A percentile compares a stretch with the other conserved stretches of the same genome.
phyloP scores from a whole-genome alignment of 192 early-diverging fungal species.

The Phycomyces nitens region DNA sequence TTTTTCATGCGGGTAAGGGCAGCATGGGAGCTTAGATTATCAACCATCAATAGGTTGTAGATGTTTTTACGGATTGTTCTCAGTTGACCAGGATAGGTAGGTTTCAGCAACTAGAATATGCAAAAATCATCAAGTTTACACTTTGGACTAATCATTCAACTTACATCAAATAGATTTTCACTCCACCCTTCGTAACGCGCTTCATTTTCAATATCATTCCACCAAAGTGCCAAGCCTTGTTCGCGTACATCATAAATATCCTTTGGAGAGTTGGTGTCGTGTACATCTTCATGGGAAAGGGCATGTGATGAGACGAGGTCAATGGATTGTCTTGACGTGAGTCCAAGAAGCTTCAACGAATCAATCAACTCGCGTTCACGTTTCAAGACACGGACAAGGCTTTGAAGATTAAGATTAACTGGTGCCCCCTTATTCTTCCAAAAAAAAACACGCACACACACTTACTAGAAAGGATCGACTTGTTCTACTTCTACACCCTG shows the following conservation, averaged over 20 bases:
- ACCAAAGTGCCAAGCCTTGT: conserved; percentile 69
- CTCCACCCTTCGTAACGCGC: conserved; percentile 70
- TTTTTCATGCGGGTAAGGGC: conserved; percentile 58
- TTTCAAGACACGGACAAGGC: conserved; percentile 55
- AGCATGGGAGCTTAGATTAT: conserved; percentile 62
- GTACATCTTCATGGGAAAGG: conserved; percentile 10
- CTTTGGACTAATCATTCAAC: too few relatives aligned
- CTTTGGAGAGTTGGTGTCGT: conserved; percentile 20
- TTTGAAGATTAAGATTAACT: conserved; percentile 19
- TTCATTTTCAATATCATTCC: conserved; percentile 91
- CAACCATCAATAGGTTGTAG: conserved; percentile 64
- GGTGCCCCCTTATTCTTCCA: too few relatives aligned
- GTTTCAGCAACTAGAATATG: conserved; percentile 58
- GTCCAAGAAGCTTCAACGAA: conserved; percentile 42
- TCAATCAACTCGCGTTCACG: conserved; percentile 50
- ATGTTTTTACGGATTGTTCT: conserved; percentile 76
- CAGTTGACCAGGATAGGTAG: conserved; percentile 67
- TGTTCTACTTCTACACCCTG: conserved; percentile 45
- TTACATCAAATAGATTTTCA: conserved; percentile 43
- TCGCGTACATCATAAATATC: conserved; percentile 77
- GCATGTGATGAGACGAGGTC: conserved; percentile 33
- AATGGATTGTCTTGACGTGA: conserved; percentile 37
- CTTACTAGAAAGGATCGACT: conserved; percentile 65
- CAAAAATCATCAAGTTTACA: too few relatives aligned
- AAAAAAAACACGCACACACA: neutral